Percentiles rank a stretch among this genome's conserved stretches.
These are phyloP conservation scores for Exutisphaerella laricina DNA, from an alignment of 2,329 filamentous ascomycete genomes.

Conservation along the genomic window DNA sequence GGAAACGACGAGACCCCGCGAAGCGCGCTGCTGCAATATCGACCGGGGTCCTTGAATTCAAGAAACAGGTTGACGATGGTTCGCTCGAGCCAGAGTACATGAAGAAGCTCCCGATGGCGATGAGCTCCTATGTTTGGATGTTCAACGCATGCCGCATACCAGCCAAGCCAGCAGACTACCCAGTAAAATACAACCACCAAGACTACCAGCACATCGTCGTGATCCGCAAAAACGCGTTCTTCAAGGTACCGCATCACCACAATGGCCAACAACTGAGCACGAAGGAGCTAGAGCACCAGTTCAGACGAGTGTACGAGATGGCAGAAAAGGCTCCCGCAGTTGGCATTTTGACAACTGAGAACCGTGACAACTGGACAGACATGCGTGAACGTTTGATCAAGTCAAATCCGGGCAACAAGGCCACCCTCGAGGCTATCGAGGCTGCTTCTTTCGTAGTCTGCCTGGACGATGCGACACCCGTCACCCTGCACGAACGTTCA, in stretches of 20 bases:
- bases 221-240: slow-evolving; percentile 95
- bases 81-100: slow-evolving; percentile 96
- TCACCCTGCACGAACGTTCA: slow-evolving; percentile 92
- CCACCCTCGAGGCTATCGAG: slow-evolving; percentile 74
- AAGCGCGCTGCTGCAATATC: slow-evolving; percentile 91
- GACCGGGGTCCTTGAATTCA: slow-evolving; percentile 83
- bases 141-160: slow-evolving; percentile 90
- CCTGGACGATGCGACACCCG: slow-evolving; percentile 82
- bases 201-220: slow-evolving; percentile 84
- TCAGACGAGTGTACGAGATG: slow-evolving; percentile 73
- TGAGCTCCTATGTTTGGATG: slow-evolving; percentile 99
- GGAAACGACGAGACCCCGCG: slow-evolving; percentile 75
- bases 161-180: slow-evolving; percentile 73
- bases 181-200: slow-evolving; percentile 68
- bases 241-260: slow-evolving; percentile 79
- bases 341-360: slow-evolving; percentile 81
- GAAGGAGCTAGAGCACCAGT: slow-evolving; percentile 83
- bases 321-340: slow-evolving; percentile 69
- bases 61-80: slow-evolving; percentile 77
- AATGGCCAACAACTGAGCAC: slow-evolving; percentile 84
- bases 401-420: slow-evolving; percentile 72
- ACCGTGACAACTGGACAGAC: slow-evolving; percentile 88
- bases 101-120: slow-evolving; percentile 94
- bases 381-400: slow-evolving; percentile 67
- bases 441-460: slow-evolving; percentile 86